A percentile compares a stretch with the other conserved stretches of the same genome.
Conservation (phyloP, 495 filamentous ascomycete species). For the Acidomyces sp. region DNA sequence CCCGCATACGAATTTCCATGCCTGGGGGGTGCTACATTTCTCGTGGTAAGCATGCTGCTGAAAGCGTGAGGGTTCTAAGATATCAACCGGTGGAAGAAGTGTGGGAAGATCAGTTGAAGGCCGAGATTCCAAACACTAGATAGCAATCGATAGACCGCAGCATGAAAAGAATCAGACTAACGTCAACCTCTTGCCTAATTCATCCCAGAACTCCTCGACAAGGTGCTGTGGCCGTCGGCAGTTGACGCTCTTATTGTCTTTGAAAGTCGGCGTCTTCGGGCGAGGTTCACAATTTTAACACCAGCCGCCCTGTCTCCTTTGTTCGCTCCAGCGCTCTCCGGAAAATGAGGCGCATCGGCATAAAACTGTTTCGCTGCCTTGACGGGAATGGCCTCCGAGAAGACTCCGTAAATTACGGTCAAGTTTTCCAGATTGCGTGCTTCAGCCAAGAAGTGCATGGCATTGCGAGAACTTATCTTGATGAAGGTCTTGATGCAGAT, state of each 20-base stretch:
- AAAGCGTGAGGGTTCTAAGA: too few species aligned
- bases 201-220: slow-evolving; percentile 12
- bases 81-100: too few species aligned
- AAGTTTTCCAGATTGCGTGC: slow-evolving; percentile 6
- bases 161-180: slow-evolving; percentile 10
- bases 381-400: slow-evolving; percentile 2
- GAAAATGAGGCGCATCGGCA: slow-evolving; percentile 13
- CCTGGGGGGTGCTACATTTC: too few species aligned
- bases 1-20: too few species aligned
- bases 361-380: slow-evolving; percentile 18
- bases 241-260: slow-evolving; percentile 7
- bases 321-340: slow-evolving; percentile 4
- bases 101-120: not conserved
- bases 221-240: slow-evolving; percentile 3
- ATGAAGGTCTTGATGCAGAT: slow-evolving; percentile 10
- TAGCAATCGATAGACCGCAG: not conserved
- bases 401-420: slow-evolving; percentile 9
- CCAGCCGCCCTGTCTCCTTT: slow-evolving; percentile 14
- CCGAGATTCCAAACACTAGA: not conserved
- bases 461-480: slow-evolving; percentile 11
- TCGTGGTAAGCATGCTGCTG: too few species aligned
- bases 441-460: slow-evolving; percentile 9
- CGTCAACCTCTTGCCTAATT: slow-evolving; percentile 11
- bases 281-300: slow-evolving; percentile 14
- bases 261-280: slow-evolving; percentile 4